Evolutionary conservation across 1,284 basidiomycete genomes (phyloP), one percentile per base, ranked within the genome.

Genomic region (Pseudozyma tsukubaensis): DNA sequence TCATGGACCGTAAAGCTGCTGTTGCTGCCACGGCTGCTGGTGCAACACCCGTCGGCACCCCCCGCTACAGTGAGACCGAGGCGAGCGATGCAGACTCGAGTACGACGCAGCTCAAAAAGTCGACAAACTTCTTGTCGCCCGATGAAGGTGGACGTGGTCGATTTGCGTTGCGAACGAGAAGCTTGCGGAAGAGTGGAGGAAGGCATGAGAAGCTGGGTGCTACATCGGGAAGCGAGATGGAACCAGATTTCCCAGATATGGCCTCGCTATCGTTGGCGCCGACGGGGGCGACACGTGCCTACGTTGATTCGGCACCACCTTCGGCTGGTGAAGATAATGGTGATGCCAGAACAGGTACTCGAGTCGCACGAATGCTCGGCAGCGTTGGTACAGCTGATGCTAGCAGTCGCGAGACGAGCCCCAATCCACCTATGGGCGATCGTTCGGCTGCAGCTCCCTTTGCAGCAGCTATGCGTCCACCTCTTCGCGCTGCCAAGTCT

Each of bases 11-110:
- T 47, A 64, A 68, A 29, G 35, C 68, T 10, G 60, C 67, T 37
- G 63, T 63, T 35, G 62, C 68, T 21, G 62, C 68, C 43, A 65
- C 68, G 18, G 66, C 66, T n/a, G 50, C 55, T 7, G 52, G 57
- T 21, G 43, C 47, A 44, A 72, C 70, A 5, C 66, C 75, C 4
- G 67, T 72, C 18, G 71, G 71, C 40, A 73, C 71, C 0, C 71
- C 71, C 2, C 37, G 53, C 4, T 73, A 67, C 66, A 77, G 71
- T 55, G 75, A 73, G 59, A 71, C 61, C 35, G 75, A 77, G 16
- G 63, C 54, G 60, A 86, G 85, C 89, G 92, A 51, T 90, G 93
- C 84, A 87, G 88, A 54, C 86, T 94, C 70, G 89, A 89, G 77
- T 88, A 60, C 63, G 37, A 32, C 55, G 29, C 50, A 59, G 37